Evolutionary conservation across 306 rosid genomes (phyloP), one percentile per base, ranked within the genome.

Genomic region (Cicer cuneatum): DNA sequence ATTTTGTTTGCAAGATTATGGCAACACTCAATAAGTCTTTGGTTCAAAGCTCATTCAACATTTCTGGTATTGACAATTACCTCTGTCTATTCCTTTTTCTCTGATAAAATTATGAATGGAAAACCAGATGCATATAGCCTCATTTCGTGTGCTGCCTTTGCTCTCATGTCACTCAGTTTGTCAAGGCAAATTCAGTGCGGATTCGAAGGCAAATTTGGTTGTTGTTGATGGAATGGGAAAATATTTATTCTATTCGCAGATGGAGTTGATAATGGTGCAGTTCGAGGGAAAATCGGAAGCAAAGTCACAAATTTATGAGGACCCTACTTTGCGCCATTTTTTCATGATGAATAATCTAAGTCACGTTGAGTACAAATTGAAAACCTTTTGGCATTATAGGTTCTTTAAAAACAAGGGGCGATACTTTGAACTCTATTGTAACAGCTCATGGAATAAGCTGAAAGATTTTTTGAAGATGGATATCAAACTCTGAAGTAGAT

Each of bases 231-330:
- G 84, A 54, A 72, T 5, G 10, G 69, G 14, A 39, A 18, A 19
- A 6, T 74, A 78, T n/a, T 76, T 87, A 1, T 73, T 92, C 68
- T 86, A 88, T 2, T 84, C 74, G 7, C 88, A 88, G 57, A 82
- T 92, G 77, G 90, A 71, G 0, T 73, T 82, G 87, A 70, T 87
- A 10, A 86, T 89, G 87, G 87, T 85, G 74, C 79, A 80, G 8
- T 48, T 93, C 47, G 95, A 82, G 82, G 85, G 85, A 53, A 87
- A 87, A 63, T 82, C 90, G 53, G 90, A 85, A 72, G 83, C 87
- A 7, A 90, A 87, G 78, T 89, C 92, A 33, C 85, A 85, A 83
- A 79, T 58, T 63, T 93, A 86, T 38, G 72, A 73, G 67, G 88
- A 89, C 66, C 62, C 85, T 21, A 84, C 91, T 18, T 75, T 90